Evolutionary conservation across 176 grass and related monocot genomes (phyloP), one percentile per base, ranked within the genome.

Genomic region (Chrysopogon serrulatus): DNA sequence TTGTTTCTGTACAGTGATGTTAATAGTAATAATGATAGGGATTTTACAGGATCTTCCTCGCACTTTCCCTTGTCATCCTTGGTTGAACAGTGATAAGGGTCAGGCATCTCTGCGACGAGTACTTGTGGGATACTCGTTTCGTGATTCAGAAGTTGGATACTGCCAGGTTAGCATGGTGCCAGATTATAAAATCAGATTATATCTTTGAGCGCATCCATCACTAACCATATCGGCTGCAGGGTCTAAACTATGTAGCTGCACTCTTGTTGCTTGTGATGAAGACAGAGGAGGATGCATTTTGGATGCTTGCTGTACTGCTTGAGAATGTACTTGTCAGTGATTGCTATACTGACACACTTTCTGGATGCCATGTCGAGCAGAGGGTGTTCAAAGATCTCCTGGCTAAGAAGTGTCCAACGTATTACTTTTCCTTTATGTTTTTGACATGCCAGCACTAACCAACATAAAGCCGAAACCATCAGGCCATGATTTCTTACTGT

Each of bases 91-190:
- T 16, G 89, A 90, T 35, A 91, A 90, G 66, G 96, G 96, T 17
- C 96, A 99, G 83, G 96, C 93, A 71, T 82, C 93, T 84, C 93
- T 99, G 71, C 87, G 96, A 19, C 83, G 93, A 31, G 96, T 99
- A 65, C 96, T 99, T 87, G 93, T 91, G 32, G 96, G 85, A 11
- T 99, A 99, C 78, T 99, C 96, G 13, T 99, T 99, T 65, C 87
- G 96, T 74, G 96, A 99, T 88, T 96, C 93, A 67, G 91, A 99
- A 94, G 96, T 99, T 81, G 96, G 96, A 85, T 99, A 99, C 86
- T 99, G 93, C 78, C 96, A 99, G 91, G 96, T 99, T 70, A 35
- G 67, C 7, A 67, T 78, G 40, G 39, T 74, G 76, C 48, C 41
- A 44, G 41, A n/a, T 78, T 56, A 0, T 23, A 13, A 71, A 81